Conservation (phyloP, 2,329 filamentous ascomycete species). For the Herpotrichia juniperi region DNA sequence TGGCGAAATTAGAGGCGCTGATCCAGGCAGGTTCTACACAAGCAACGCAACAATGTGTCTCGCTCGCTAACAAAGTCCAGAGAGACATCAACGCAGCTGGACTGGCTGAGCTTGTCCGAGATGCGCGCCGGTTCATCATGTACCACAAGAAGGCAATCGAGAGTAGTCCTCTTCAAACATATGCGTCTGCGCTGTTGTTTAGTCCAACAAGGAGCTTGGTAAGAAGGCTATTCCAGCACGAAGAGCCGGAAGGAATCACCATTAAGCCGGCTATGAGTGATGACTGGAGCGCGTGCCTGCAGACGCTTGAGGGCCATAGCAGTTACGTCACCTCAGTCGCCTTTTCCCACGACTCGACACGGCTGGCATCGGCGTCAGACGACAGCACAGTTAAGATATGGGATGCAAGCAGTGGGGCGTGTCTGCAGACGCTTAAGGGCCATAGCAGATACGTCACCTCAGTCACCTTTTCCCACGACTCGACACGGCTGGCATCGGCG, state of each 20-base stretch:
- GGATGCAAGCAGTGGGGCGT: no score
- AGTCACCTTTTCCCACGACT: no score
- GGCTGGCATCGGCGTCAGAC: no score
- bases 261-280: constrained; percentile 17
- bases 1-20: constrained; percentile 11
- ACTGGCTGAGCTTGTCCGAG: constrained; percentile 2
- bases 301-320: constrained; percentile 19
- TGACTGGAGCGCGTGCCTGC: constrained; percentile 17
- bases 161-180: constrained; percentile 19
- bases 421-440: no score
- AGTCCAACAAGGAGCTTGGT: constrained; percentile 18
- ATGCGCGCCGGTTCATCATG: constrained; percentile 20
- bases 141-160: constrained; percentile 17
- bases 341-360: no score
- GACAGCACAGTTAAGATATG: no score
- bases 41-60: neutral
- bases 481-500: no score
- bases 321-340: neutral
- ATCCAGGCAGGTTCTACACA: constrained; percentile 10
- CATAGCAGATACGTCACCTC: no score
- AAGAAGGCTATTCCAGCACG: constrained; percentile 12
- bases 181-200: constrained; percentile 22
- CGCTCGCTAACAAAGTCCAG: constrained; percentile 11
- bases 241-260: constrained; percentile 16
- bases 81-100: neutral